phyloP scores from a whole-genome alignment of 495 filamentous ascomycete species.

The Aspergillus leporis region DNA sequence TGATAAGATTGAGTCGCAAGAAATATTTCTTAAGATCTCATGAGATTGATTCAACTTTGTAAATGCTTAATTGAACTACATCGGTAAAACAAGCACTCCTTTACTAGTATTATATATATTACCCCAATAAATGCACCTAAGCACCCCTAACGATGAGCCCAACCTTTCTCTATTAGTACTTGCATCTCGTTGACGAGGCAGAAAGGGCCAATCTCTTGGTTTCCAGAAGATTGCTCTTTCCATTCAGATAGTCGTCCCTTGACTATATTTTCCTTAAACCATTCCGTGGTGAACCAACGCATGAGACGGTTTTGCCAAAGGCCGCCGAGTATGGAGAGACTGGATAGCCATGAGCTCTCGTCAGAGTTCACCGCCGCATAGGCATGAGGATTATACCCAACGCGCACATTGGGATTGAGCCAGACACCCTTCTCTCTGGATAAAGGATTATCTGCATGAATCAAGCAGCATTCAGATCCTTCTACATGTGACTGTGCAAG shows the following conservation, averaged over 20 bases:
- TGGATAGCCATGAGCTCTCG: slow-evolving; percentile 38
- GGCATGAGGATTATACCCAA: slow-evolving; percentile 63
- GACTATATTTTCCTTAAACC: slow-evolving; percentile 11
- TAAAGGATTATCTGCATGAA: slow-evolving; percentile 71
- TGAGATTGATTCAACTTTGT: too few species aligned
- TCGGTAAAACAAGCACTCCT: too few species aligned
- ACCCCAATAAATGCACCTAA: too few species aligned
- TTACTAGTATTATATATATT: too few species aligned
- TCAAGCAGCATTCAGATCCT: slow-evolving; percentile 80
- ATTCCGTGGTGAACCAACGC: slow-evolving; percentile 41
- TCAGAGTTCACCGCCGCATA: slow-evolving; percentile 54
- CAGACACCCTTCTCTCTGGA: slow-evolving; percentile 61
- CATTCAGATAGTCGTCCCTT: background rate
- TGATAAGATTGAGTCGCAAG: too few species aligned
- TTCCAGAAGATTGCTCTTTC: slow-evolving; percentile 23
- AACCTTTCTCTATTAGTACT: slow-evolving; percentile 70
- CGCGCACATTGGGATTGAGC: slow-evolving; percentile 76
- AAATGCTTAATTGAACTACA: too few species aligned
- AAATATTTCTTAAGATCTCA: too few species aligned
- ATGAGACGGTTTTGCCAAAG: slow-evolving; percentile 60
- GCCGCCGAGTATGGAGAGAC: slow-evolving; percentile 35
- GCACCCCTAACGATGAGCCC: slow-evolving; percentile 54
- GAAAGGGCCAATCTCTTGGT: slow-evolving; percentile 55
- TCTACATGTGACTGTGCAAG: slow-evolving; percentile 71
- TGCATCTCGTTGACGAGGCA: slow-evolving; percentile 89